Percentiles rank a stretch among this genome's conserved stretches.
phyloP scores from a whole-genome alignment of 257 asterid genomes.

The Forsythia viridissima region DNA sequence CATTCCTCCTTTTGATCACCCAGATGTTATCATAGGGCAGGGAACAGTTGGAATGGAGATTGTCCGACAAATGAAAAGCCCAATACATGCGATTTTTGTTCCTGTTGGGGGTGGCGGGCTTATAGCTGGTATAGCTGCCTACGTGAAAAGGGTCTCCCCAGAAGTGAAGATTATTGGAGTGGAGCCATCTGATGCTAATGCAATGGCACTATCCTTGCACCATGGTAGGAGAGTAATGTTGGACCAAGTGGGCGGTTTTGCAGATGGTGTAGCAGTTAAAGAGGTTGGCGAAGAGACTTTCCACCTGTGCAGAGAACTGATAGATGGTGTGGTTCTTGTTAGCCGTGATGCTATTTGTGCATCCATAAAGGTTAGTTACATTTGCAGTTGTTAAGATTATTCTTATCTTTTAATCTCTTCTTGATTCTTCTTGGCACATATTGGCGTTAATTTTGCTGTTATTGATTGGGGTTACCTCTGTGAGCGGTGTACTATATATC shows the following conservation, averaged over 20 bases:
- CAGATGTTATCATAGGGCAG: slow-evolving; percentile 88
- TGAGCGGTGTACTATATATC: neutral
- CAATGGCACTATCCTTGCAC: slow-evolving; percentile 86
- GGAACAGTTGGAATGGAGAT: slow-evolving; percentile 99
- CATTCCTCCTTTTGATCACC: slow-evolving; percentile 96
- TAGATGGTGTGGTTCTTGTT: slow-evolving; percentile 91
- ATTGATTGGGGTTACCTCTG: neutral
- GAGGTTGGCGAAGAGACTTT: slow-evolving; percentile 92
- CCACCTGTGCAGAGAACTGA: slow-evolving; percentile 70
- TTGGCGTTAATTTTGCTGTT: neutral
- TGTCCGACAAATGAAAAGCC: slow-evolving; percentile 64
- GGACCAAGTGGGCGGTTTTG: slow-evolving; percentile 96
- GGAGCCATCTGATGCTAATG: slow-evolving; percentile 93
- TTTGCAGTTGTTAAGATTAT: neutral
- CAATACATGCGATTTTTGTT: slow-evolving; percentile 82
- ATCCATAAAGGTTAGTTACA: slow-evolving; percentile 76
- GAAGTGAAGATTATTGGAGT: slow-evolving; percentile 88
- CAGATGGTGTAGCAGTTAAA: slow-evolving; percentile 98
- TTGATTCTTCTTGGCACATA: slow-evolving; percentile 19
- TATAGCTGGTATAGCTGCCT: slow-evolving; percentile 97
- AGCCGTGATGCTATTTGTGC: slow-evolving; percentile 97
- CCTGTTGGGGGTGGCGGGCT: slow-evolving; percentile 99
- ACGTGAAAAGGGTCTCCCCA: slow-evolving; percentile 83
- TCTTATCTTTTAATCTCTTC: slow-evolving; percentile 3
- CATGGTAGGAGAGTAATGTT: slow-evolving; percentile 72